phyloP scores from a whole-genome alignment of 345 rosid genomes.

The Salix suchowensis region DNA sequence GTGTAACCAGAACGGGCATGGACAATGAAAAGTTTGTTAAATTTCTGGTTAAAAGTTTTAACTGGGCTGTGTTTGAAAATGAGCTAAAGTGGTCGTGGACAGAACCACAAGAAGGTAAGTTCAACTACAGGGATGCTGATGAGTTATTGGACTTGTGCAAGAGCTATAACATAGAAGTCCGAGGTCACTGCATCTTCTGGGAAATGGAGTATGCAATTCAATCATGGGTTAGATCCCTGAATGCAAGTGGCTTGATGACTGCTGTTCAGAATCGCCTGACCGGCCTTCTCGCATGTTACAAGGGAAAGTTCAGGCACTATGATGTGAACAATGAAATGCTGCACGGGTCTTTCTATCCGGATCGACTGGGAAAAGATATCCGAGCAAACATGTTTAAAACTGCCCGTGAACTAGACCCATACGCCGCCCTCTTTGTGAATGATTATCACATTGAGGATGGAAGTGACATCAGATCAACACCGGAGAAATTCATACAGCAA shows the following conservation, averaged over 20 bases:
- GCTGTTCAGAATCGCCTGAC: slow-evolving; percentile 38
- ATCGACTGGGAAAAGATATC: slow-evolving; percentile 48
- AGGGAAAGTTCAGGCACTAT: slow-evolving; percentile 72
- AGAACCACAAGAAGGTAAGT: slow-evolving; percentile 63
- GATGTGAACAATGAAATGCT: slow-evolving; percentile 61
- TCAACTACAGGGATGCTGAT: slow-evolving; percentile 80
- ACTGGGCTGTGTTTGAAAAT: slow-evolving; percentile 87
- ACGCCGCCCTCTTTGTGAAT: slow-evolving; percentile 65
- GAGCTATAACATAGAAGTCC: slow-evolving; percentile 42
- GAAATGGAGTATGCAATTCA: slow-evolving; percentile 45
- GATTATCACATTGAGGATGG: slow-evolving; percentile 93
- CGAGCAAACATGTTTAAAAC: slow-evolving; percentile 60
- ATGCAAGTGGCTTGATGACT: slow-evolving; percentile 29
- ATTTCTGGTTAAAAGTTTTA: slow-evolving; percentile 63
- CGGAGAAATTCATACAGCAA: slow-evolving; percentile 60
- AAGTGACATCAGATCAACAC: slow-evolving; percentile 58
- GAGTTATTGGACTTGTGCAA: slow-evolving; percentile 65
- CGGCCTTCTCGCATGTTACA: slow-evolving; percentile 40
- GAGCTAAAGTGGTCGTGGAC: slow-evolving; percentile 98
- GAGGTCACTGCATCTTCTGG: slow-evolving; percentile 58
- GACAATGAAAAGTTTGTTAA: slow-evolving; percentile 82
- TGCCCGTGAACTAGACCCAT: slow-evolving; percentile 63
- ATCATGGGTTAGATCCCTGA: slow-evolving; percentile 44
- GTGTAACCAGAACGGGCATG: slow-evolving; percentile 68
- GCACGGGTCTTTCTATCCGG: slow-evolving; percentile 74